Percentiles rank a stretch among this genome's conserved stretches.
Evolutionary conservation across 2,329 filamentous ascomycete genomes (phyloP).

Genomic region (Chalaropsis thielavioides): DNA sequence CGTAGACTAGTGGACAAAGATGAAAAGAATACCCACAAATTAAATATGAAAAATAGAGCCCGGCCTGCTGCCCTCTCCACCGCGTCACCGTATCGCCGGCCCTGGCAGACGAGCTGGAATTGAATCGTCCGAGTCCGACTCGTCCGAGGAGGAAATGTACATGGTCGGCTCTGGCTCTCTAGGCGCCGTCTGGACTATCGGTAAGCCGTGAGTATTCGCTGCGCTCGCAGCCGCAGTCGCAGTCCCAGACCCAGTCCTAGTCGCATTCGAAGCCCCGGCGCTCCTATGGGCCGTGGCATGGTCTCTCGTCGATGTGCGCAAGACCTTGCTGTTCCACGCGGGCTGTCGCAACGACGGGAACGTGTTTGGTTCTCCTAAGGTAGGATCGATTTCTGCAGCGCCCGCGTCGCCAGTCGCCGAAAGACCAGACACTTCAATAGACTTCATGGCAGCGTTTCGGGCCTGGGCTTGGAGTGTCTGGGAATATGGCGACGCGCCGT

Average conservation of each 20-base stretch:
- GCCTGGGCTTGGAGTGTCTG: too few species aligned
- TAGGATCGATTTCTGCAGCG: background rate
- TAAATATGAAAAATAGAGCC: background rate
- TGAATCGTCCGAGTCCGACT: slow-evolving; percentile 20
- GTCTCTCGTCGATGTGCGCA: background rate
- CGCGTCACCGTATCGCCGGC: background rate
- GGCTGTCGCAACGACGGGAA: too few species aligned
- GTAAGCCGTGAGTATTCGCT: too few species aligned
- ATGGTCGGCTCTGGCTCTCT: slow-evolving; percentile 1
- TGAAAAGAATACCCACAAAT: background rate
- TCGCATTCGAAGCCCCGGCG: background rate
- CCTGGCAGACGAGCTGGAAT: slow-evolving; percentile 22
- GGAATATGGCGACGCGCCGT: too few species aligned
- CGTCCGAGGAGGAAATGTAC: slow-evolving; percentile 18
- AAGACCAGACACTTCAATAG: too few species aligned
- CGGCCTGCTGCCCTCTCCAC: background rate
- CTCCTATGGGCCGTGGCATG: background rate
- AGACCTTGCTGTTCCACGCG: slow-evolving; percentile 26
- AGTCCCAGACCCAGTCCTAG: background rate
- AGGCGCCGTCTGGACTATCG: background rate
- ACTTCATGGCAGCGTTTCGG: too few species aligned
- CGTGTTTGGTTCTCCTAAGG: slow-evolving; percentile 22
- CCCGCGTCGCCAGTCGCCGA: too few species aligned
- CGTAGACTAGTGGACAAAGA: background rate
- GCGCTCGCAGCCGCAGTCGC: too few species aligned